Evolutionary conservation across 257 asterid species (phyloP).

Genomic region (Vinca minor): DNA sequence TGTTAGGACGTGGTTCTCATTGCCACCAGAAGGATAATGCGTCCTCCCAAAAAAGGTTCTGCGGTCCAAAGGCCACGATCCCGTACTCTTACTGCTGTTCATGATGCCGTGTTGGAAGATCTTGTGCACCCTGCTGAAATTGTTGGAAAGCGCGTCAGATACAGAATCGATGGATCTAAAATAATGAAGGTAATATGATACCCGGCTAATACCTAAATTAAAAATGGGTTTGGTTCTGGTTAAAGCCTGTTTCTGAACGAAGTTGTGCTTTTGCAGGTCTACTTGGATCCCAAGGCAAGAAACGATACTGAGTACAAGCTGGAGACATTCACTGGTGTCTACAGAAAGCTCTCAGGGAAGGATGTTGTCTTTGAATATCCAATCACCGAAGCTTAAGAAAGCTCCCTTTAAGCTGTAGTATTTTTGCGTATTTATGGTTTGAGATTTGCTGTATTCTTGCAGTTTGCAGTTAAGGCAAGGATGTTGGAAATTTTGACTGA

Average conservation of each 20-base stretch:
- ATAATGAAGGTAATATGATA: conserved; percentile 55
- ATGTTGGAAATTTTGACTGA: neutral
- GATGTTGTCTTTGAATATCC: conserved; percentile 43
- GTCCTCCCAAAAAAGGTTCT: conserved; percentile 90
- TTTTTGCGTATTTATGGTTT: neutral
- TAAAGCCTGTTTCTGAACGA: no score
- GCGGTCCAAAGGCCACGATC: conserved; percentile 77
- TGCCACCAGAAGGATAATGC: conserved; percentile 71
- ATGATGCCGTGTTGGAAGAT: conserved; percentile 81
- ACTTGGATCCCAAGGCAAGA: conserved; percentile 38
- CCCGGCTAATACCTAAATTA: neutral
- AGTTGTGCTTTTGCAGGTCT: conserved; percentile 19
- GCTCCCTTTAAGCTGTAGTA: neutral
- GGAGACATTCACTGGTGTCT: conserved; percentile 40
- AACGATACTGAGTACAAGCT: conserved; percentile 40
- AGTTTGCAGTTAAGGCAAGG: neutral
- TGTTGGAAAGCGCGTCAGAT: conserved; percentile 61
- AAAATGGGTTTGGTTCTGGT: no score
- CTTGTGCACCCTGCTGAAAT: conserved; percentile 80
- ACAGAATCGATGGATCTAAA: conserved; percentile 77
- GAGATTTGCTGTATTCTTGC: neutral
- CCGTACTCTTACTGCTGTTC: conserved; percentile 80
- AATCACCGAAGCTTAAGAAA: neutral
- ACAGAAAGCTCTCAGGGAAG: conserved; percentile 44
- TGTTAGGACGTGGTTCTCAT: conserved; percentile 56